phyloP scores from a whole-genome alignment of 1,284 basidiomycete species.

The Sporisorium reilianum region DNA sequence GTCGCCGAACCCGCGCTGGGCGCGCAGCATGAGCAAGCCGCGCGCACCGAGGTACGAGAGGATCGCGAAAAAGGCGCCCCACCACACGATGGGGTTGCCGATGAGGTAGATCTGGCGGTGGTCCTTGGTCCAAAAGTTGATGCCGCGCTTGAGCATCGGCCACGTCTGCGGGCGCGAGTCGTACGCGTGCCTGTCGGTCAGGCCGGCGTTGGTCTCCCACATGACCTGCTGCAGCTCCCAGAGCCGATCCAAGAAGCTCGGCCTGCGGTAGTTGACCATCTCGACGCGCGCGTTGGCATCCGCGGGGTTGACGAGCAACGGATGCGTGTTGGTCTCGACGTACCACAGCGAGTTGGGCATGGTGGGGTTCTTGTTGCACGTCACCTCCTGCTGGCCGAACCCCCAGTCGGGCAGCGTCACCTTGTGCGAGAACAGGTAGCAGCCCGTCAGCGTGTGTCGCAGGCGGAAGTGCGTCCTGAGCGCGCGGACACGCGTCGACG shows the following conservation, averaged over 20 bases:
- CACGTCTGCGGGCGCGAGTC: slow-evolving; percentile 91
- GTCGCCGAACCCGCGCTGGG: slow-evolving; percentile 89
- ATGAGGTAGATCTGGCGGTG: slow-evolving; percentile 94
- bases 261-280: slow-evolving; percentile 80
- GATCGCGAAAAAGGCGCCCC: slow-evolving; percentile 81
- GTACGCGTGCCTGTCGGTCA: slow-evolving; percentile 93
- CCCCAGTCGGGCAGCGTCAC: slow-evolving; percentile 98
- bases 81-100: slow-evolving; percentile 95
- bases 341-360: slow-evolving; percentile 92
- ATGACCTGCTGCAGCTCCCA: slow-evolving; percentile 92
- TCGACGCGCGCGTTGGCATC: slow-evolving; percentile 29
- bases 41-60: slow-evolving; percentile 78
- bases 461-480: slow-evolving; percentile 86
- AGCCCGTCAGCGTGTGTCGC: slow-evolving; percentile 86
- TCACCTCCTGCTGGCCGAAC: slow-evolving; percentile 96
- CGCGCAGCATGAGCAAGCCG: slow-evolving; percentile 84
- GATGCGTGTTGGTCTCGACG: slow-evolving; percentile 87
- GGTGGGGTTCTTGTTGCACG: slow-evolving; percentile 96
- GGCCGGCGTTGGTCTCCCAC: slow-evolving; percentile 96
- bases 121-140: slow-evolving; percentile 96
- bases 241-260: slow-evolving; percentile 91
- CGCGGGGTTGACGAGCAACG: slow-evolving; percentile 56
- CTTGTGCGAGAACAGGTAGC: slow-evolving; percentile 97
- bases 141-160: slow-evolving; percentile 90
- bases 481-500: slow-evolving; percentile 78